Evolutionary conservation across 2,329 filamentous ascomycete genomes (phyloP), one percentile per base, ranked within the genome.

Genomic region (Sporothrix luriei): DNA sequence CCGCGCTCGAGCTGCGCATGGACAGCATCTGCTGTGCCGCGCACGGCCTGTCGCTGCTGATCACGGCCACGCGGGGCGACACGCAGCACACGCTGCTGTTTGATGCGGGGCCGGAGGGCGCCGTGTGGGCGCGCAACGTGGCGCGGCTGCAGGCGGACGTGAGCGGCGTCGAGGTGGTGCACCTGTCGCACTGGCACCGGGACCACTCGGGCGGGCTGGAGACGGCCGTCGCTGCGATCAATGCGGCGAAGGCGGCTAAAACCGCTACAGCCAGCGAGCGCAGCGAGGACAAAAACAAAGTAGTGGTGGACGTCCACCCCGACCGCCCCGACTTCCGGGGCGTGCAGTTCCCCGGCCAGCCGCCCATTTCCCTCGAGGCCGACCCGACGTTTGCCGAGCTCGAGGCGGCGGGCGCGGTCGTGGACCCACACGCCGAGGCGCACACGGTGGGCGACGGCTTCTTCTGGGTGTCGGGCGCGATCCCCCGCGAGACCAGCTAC

Each of bases 101-200:
- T 69, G 84, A 87, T 73, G 79, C 82, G 1, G 85, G 84, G 0
- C 85, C 85, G 0, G 84, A 86, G 74, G 84, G 82, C 55, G 79
- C 81, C 9, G 77, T 80, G 3, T 87, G 83, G 81, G 80, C 83
- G 72, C 76, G 79, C n/a, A 87, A 87, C 72, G 80, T 78, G 4
- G 79, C 76, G 4, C 78, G 84, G 1, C 74, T 85, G 21, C 75
- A 77, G 33, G 76, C 81, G 1, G 78, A 84, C 73, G 75, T 84
- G 4, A 75, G 78, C 1, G 73, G 75, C 0, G 77, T 87, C 29
- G 84, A 85, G 72, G 70, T 81, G 16, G 80, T 85, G 24, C 79
- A 84, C 62, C 76, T 86, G 29, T 84, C 82, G 5, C 82, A 85
- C 73, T 85, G 84, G 84, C 83, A 87, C 76, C 80, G 84, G 51